Percentiles rank a stretch among this genome's conserved stretches.
These are phyloP conservation scores for Cornus suecica DNA, from an alignment of 148 eudicot genomes.

Conservation along the genomic window DNA sequence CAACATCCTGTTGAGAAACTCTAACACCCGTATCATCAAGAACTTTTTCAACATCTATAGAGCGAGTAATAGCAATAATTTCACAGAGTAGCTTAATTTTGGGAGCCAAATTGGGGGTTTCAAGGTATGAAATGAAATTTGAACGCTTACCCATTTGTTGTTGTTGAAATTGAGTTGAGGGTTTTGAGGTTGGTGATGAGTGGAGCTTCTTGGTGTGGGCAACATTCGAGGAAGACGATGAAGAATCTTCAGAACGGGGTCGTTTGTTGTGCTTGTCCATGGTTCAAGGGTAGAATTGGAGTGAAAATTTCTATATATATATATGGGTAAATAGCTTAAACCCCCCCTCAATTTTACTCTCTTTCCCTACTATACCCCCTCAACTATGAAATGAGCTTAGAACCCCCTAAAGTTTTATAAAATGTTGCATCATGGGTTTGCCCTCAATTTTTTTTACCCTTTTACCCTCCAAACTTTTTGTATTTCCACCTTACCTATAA, in stretches of 20 bases:
- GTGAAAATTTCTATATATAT: no score
- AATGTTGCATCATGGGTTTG: no score
- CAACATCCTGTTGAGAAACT: conserved; percentile 53
- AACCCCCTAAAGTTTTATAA: no score
- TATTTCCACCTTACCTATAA: no score
- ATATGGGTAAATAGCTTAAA: no score
- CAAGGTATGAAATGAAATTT: conserved; percentile 41
- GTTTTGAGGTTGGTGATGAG: conserved; percentile 18
- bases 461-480: no score
- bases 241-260: conserved; percentile 23
- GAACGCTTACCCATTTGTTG: conserved; percentile 35
- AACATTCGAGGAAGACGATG: conserved; percentile 24
- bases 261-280: conserved; percentile 31
- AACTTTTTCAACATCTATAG: conserved; percentile 41
- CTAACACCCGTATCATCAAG: conserved; percentile 45
- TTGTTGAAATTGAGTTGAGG: neutral
- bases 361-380: no score
- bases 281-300: neutral
- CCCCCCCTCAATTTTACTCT: no score
- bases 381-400: no score
- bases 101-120: conserved; percentile 40
- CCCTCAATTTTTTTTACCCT: no score
- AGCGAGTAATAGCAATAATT: conserved; percentile 46
- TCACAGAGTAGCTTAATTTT: conserved; percentile 59
- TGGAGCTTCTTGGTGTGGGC: conserved; percentile 23